phyloP scores from a whole-genome alignment of 176 grass and related monocot species.

The Dendrocalamus sinicus region DNA sequence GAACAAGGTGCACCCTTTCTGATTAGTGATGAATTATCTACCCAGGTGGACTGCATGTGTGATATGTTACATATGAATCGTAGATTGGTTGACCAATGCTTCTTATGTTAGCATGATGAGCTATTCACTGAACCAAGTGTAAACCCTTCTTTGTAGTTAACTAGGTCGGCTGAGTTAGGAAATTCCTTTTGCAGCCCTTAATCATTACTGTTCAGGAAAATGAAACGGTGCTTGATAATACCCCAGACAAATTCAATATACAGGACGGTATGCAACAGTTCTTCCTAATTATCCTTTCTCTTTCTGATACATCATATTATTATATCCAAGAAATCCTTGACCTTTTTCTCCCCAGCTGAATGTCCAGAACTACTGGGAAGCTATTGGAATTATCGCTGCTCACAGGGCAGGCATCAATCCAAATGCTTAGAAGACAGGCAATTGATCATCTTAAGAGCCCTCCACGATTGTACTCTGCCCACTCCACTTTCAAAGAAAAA shows the following conservation, averaged over 20 bases:
- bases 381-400: slow-evolving; percentile 84
- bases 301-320: slow-evolving; percentile 12
- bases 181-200: slow-evolving; percentile 67
- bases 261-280: slow-evolving; percentile 51
- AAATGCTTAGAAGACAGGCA: slow-evolving; percentile 65
- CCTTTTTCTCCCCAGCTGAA: slow-evolving; percentile 59
- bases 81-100: not conserved
- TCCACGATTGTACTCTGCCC: not conserved
- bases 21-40: not conserved
- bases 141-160: not conserved
- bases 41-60: not conserved
- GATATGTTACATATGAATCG: not conserved
- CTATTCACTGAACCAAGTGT: not conserved
- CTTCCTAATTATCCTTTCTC: slow-evolving; percentile 26
- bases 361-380: slow-evolving; percentile 94
- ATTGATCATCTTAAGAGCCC: slow-evolving; percentile 59
- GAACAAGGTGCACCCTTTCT: slow-evolving; percentile 59
- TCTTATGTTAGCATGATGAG: not conserved
- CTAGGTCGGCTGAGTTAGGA: not conserved
- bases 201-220: slow-evolving; percentile 91
- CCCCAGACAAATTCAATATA: slow-evolving; percentile 74
- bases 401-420: slow-evolving; percentile 87
- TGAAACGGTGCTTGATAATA: slow-evolving; percentile 88
- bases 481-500: too few relatives aligned
- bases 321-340: not conserved